Conservation (phyloP, 2,329 filamentous ascomycete species). For the Neocatenulostroma microsporum region DNA sequence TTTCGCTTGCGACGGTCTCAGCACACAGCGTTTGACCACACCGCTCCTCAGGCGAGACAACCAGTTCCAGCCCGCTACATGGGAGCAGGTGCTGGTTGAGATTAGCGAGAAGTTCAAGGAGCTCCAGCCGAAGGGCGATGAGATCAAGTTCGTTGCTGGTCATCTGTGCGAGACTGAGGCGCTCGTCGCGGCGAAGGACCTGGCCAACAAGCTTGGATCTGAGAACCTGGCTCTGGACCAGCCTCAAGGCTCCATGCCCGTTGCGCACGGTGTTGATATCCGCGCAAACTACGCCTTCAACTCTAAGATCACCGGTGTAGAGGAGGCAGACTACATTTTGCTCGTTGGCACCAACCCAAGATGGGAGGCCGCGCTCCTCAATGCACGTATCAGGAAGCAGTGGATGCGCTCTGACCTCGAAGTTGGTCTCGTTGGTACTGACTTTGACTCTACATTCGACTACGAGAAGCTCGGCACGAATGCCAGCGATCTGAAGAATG, state of each 20-base stretch:
- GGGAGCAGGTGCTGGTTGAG: slow-evolving; percentile 90
- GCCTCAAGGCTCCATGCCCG: slow-evolving; percentile 69
- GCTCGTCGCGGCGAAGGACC: slow-evolving; percentile 91
- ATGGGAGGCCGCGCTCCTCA: slow-evolving; percentile 89
- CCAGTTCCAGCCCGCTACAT: slow-evolving; percentile 85
- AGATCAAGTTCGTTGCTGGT: slow-evolving; percentile 92
- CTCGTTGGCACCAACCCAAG: slow-evolving; percentile 92
- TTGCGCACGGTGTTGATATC: slow-evolving; percentile 88
- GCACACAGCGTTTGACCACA: slow-evolving; percentile 90
- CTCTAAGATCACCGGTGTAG: slow-evolving; percentile 85
- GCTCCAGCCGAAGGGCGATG: slow-evolving; percentile 76
- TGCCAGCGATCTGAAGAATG: slow-evolving; percentile 71
- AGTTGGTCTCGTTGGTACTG: slow-evolving; percentile 81
- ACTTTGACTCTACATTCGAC: slow-evolving; percentile 90
- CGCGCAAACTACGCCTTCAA: slow-evolving; percentile 96
- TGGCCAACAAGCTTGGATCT: slow-evolving; percentile 92
- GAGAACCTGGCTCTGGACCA: slow-evolving; percentile 94
- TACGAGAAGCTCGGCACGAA: slow-evolving; percentile 83
- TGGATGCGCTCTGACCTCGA: slow-evolving; percentile 94
- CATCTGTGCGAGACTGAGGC: slow-evolving; percentile 88
- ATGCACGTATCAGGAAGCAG: slow-evolving; percentile 95
- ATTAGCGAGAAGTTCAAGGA: slow-evolving; percentile 73
- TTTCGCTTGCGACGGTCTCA: slow-evolving; percentile 92
- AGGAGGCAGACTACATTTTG: slow-evolving; percentile 86
- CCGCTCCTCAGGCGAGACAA: slow-evolving; percentile 81